Evolutionary conservation across 257 asterid species (phyloP).

Genomic region (Solanum sejunctum): DNA sequence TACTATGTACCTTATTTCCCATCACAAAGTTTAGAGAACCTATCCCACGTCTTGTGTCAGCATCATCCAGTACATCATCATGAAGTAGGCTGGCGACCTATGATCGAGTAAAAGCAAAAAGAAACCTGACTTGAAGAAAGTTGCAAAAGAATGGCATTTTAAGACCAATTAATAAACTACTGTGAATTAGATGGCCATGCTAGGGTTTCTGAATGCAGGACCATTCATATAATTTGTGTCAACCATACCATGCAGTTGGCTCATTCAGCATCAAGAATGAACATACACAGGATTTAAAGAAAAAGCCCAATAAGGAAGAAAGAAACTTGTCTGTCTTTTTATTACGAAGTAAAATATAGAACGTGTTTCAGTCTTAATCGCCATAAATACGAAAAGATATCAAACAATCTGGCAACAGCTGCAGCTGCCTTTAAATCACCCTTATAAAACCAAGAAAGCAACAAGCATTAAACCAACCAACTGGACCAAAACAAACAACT

Average conservation of each 20-base stretch:
- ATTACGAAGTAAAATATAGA: neutral
- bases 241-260: neutral
- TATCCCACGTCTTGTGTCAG: conserved; percentile 87
- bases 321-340: neutral
- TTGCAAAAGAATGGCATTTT: neutral
- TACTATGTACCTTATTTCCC: conserved; percentile 78
- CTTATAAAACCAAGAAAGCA: neutral
- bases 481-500: neutral
- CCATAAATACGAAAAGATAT: neutral
- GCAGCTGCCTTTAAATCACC: neutral
- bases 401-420: neutral
- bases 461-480: neutral
- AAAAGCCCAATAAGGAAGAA: neutral
- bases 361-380: neutral
- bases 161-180: neutral
- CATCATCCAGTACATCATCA: conserved; percentile 98
- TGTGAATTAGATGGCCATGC: neutral
- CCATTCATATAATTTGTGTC: neutral
- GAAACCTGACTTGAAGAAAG: neutral
- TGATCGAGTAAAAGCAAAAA: neutral
- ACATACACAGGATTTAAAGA: neutral
- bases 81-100: conserved; percentile 99
- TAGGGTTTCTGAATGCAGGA: neutral
- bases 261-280: neutral
- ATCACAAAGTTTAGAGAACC: conserved; percentile 73